phyloP scores from a whole-genome alignment of 176 grass and related monocot genomes.

The Guadua angustifolia region DNA sequence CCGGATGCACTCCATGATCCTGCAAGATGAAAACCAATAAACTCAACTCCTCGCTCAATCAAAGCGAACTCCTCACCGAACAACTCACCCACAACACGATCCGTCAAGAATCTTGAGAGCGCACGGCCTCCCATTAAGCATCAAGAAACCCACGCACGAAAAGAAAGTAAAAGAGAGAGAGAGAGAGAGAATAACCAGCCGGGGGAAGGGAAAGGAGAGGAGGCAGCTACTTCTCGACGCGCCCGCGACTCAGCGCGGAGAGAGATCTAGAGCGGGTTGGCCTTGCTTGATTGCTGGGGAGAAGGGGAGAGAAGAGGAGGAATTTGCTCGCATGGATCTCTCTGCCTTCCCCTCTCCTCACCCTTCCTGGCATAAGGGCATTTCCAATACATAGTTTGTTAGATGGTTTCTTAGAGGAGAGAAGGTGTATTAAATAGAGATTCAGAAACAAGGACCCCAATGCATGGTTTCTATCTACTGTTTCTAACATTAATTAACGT shows the following conservation, averaged over 20 bases:
- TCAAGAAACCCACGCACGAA: background rate
- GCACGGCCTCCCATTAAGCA: background rate
- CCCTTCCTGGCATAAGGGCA: background rate
- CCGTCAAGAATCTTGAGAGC: background rate
- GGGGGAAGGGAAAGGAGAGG: no score
- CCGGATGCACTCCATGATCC: conserved; percentile 52
- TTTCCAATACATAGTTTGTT: no score
- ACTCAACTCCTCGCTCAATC: background rate
- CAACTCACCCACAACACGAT: background rate
- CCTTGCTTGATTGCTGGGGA: background rate
- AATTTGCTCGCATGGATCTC: background rate
- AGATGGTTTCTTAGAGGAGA: no score
- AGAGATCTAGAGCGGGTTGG: conserved; percentile 19
- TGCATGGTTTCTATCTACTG: no score
- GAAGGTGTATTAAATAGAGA: no score
- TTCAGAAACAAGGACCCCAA: no score
- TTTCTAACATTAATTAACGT: no score
- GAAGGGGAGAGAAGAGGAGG: background rate
- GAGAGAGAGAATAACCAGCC: background rate
- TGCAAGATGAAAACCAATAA: background rate
- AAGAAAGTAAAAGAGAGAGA: background rate
- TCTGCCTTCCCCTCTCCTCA: background rate
- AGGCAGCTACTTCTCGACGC: background rate
- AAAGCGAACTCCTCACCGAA: background rate
- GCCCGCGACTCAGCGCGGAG: background rate